Base-by-base conservation (phyloP, 2,329 filamentous ascomycete genomes). In the Xylariaceae sp. region DNA sequence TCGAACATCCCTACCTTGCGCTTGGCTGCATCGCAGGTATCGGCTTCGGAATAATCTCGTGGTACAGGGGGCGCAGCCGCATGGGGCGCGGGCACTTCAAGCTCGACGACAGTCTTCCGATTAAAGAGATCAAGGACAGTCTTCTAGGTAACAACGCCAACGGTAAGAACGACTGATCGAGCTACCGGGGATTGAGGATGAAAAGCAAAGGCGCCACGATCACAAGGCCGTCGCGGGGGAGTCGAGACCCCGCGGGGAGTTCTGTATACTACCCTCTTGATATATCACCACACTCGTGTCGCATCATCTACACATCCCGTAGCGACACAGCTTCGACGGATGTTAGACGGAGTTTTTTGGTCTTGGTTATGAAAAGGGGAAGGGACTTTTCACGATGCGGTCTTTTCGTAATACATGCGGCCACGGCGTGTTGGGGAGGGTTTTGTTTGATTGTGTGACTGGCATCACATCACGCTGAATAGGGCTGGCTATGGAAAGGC, bases 121-220 rank as follows among this genome's bases (percentile, higher is more conserved):
- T 72, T 51, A 73, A 70, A 52, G 76, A 79, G 42, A 67, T 76
- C 53, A 88, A 87, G 72, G 83, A 87, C 56, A 84, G 85, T 1
- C 65, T 89, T 17, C 66, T 89, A 43, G 81, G 81, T 7, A 75
- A 74, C 18, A 69, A 68, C 14, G 63, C 66, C 39, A 75, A 70
- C 58, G 76, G 75, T 65, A 81, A 77, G 72, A 76, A 71, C 59
- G 77, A 80, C 59, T 80, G 56, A 65, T 48, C 27, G 51, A 17
- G 49, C 43, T 31, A 11, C 33, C 36, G 47, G 32, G 41, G 41
- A 42, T 19, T 15, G 43, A 42, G 42, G 45, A 48, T 42, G 39
- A 32, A 44, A 44, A 11, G 14, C 48, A 43, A 40, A 35, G 44
- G 18, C 51, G 44, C 50, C 54, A 52, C 38, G 46, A 44, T 38